Base-by-base conservation (phyloP, 2,329 filamentous ascomycete species). In the Colletotrichum agaves region DNA sequence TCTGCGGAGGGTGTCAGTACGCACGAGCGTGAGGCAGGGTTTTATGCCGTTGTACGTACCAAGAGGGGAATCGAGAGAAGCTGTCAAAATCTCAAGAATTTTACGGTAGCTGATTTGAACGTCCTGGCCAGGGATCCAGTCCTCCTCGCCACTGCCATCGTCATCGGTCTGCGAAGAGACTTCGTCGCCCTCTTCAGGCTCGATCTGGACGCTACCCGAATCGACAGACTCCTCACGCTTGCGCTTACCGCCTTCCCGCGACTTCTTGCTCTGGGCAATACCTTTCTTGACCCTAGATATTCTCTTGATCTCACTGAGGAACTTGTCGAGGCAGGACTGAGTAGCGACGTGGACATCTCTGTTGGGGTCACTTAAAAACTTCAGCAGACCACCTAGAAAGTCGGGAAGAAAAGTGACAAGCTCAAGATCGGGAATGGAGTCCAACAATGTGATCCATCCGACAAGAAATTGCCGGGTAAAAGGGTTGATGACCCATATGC, bases 71-170 rank as follows among this genome's bases (percentile, higher is more conserved):
- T 97, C 92, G 49, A 99, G 85, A 70, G 96, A 98, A 12, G 91
- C 90, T 2, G 97, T 94, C 46, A 99, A 81, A 61, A 98, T 99
- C 73, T 97, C 93, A 53, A 99, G 82, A 39, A 99, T 97, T 72
- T 91, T 93, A 68, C 93, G 90, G 78, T 97, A 93, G 78, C 98
- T 95, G 69, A 99, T 93, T 67, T 97, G 91, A 7, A 98, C 94
- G 78, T 99, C 96, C 79, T 99, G 96, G 1, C 97, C 96, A 0
- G 97, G 97, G 50, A 98, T 91, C 94, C 95, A 99, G 75, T 98
- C 96, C 68, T 94, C 94, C 73, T 97, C 94, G 49, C 87, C 89
- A 69, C 88, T 90, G 15, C 84, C 81, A 2, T 86, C 85, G 5
- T 89, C 87, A 17, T 79, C 80, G 21, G 84, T 83, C 13, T 87